Base-by-base conservation (phyloP, 1,284 basidiomycete species). In the Austroboletus novae-zelandiae region DNA sequence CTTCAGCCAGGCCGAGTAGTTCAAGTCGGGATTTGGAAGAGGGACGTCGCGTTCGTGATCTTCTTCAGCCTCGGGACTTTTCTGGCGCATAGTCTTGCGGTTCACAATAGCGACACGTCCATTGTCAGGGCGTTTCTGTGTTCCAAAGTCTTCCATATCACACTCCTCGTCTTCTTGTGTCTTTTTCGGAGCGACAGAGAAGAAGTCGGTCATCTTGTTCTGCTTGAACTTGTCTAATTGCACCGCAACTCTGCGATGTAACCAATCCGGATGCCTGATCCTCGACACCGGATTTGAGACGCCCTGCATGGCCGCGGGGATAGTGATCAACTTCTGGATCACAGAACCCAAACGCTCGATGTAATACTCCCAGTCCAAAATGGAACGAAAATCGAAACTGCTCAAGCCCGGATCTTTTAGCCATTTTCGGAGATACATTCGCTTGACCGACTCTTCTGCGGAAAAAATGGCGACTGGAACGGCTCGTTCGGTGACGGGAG, bases 381-480 rank as follows among this genome's bases (percentile, higher is more conserved):
- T 98, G 10, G 89, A 88, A 14, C 97, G 86, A 46, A 99, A 75
- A 52, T 99, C 95, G 63, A 99, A 98, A 61, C 86, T 88, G 40
- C 81, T 77, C 31, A 99, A 76, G 59, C 86, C 83, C 67, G 86
- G 92, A 70, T 99, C 95, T 70, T 95, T 97, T 52, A 99, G 78
- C 94, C 97, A 99, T 71, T 91, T 95, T 48, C 94, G 90, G 45
- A 99, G 79, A 70, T 94, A 99, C 40, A 83, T 85, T 34, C 89
- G 81, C 72, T 98, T 98, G 58, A 98, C 80, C 53, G 80, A 81
- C 55, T 92, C 89, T 65, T 98, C 96, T 0, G 97, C 93, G 15
- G 94, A 94, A 71, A 99, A 99, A 61, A 99, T 98, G 18, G 97
- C 97, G n/a, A 99, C 86, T 2, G 97, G 97, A 32, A 99, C 85